Conservation (phyloP, 257 asterid genomes). For the Apocynum venetum region DNA sequence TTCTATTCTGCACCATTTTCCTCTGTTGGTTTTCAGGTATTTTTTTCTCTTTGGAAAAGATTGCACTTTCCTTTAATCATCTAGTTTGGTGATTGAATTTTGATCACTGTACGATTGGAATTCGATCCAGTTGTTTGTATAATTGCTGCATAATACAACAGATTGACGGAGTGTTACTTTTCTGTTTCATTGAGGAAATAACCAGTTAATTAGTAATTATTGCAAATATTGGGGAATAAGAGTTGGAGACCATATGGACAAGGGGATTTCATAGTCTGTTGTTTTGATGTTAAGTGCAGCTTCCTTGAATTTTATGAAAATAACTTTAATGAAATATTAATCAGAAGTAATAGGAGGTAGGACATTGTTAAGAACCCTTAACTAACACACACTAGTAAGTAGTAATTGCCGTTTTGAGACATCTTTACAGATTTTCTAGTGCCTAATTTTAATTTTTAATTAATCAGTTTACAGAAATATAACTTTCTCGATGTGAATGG, state of each 20-base stretch:
- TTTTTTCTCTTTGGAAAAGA: background rate
- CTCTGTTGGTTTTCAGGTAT: conserved; percentile 52
- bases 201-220: too few species aligned
- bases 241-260: background rate
- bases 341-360: background rate
- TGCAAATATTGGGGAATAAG: too few species aligned
- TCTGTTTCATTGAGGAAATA: too few species aligned
- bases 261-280: background rate
- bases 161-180: too few species aligned
- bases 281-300: background rate
- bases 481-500: background rate
- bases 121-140: background rate
- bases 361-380: background rate
- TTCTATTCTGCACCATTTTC: conserved; percentile 26
- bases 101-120: background rate
- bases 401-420: background rate
- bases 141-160: background rate
- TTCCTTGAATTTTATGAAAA: background rate
- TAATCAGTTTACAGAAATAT: background rate
- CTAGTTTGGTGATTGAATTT: conserved; percentile 6
- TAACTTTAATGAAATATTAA: background rate
- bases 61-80: background rate
- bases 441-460: background rate
- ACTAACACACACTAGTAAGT: background rate
- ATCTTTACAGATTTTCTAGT: background rate